These are phyloP conservation scores for Pseudozyma tsukubaensis DNA, from an alignment of 1,284 basidiomycete genomes.

Conservation along the genomic window DNA sequence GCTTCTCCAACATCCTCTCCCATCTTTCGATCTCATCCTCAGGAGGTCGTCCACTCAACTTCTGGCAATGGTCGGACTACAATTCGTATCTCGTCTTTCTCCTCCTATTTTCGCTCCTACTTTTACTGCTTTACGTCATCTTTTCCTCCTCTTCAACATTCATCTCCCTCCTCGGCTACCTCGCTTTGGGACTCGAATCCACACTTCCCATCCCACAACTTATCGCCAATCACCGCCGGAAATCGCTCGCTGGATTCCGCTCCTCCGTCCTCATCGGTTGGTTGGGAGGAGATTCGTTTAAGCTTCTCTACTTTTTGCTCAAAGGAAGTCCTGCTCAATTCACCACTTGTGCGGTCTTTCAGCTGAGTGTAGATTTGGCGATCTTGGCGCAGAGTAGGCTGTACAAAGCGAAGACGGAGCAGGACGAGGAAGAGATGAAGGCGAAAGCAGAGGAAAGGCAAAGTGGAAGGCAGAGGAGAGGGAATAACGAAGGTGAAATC, in stretches of 20 bases:
- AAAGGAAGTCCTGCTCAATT: conserved; percentile 51
- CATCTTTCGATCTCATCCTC: background rate
- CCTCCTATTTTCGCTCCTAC: conserved; percentile 74
- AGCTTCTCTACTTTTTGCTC: conserved; percentile 58
- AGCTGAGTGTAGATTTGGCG: conserved; percentile 67
- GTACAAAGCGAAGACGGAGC: conserved; percentile 62
- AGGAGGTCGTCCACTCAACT: conserved; percentile 75
- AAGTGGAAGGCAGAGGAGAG: background rate
- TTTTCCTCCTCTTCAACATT: conserved; percentile 77
- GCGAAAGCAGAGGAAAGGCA: conserved; percentile 4
- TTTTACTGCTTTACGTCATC: conserved; percentile 73
- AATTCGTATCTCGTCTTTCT: conserved; percentile 81
- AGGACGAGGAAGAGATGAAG: conserved; percentile 47
- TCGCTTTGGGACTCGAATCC: conserved; percentile 75
- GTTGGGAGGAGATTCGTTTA: conserved; percentile 69
- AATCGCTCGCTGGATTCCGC: conserved; percentile 84
- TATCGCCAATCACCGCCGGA: conserved; percentile 75
- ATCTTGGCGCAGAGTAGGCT: conserved; percentile 64
- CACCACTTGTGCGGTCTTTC: conserved; percentile 53
- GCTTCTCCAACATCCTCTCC: background rate
- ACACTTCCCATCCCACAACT: conserved; percentile 55
- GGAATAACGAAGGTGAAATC: background rate
- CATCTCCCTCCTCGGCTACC: conserved; percentile 78
- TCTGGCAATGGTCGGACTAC: conserved; percentile 87
- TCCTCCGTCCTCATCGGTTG: conserved; percentile 77